Percentiles rank a stretch among this genome's conserved stretches.
phyloP scores from a whole-genome alignment of 441 rosid genomes.

The Erodium texanum region DNA sequence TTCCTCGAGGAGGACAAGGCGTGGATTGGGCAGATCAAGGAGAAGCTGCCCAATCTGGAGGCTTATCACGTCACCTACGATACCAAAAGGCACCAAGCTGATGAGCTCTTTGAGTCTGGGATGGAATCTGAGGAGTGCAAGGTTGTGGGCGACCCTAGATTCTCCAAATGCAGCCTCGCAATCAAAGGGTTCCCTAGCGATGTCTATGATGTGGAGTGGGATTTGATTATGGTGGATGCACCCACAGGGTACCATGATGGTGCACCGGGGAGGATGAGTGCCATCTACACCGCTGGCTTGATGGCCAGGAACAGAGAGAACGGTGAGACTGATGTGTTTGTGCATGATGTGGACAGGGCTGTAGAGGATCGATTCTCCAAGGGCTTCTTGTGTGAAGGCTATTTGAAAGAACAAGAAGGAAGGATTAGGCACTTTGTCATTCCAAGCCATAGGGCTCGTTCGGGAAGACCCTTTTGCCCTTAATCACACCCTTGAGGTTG shows the following conservation, averaged over 20 bases:
- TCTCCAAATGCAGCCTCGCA: no score
- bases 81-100: no score
- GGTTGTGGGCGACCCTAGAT: no score
- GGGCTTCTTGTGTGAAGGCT: slow-evolving; percentile 50
- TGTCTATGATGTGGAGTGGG: slow-evolving; percentile 52
- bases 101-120: no score
- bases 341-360: slow-evolving; percentile 50
- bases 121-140: no score
- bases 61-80: no score
- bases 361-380: slow-evolving; percentile 57
- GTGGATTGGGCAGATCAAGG: no score
- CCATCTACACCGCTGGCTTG: slow-evolving; percentile 63
- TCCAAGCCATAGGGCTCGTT: slow-evolving; percentile 47
- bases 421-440: slow-evolving; percentile 49
- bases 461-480: slow-evolving; percentile 51
- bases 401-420: slow-evolving; percentile 48
- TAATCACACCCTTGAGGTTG: not conserved
- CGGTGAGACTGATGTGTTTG: slow-evolving; percentile 63
- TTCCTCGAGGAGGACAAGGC: no score
- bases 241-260: slow-evolving; percentile 36
- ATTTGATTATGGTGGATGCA: slow-evolving; percentile 34
- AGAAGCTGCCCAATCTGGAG: no score
- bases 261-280: slow-evolving; percentile 68
- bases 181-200: slow-evolving; percentile 50
- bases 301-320: slow-evolving; percentile 54